Percentiles rank a stretch among this genome's conserved stretches.
phyloP scores from a whole-genome alignment of 2,329 filamentous ascomycete genomes.

The Colletotrichum coccodes region DNA sequence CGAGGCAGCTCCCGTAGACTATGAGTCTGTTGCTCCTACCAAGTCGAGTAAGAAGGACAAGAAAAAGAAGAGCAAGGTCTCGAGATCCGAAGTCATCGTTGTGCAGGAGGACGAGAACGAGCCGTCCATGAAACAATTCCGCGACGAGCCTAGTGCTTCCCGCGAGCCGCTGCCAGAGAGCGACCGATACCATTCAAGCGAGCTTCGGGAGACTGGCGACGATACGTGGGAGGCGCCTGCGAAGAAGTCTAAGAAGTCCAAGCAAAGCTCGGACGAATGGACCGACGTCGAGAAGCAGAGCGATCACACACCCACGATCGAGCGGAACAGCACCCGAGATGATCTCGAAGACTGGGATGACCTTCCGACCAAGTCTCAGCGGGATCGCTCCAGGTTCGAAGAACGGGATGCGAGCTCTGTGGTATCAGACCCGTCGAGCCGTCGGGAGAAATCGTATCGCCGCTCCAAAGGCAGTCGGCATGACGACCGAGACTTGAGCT shows the following conservation, averaged over 20 bases:
- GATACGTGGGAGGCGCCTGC: slow-evolving; percentile 41
- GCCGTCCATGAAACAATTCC: not conserved
- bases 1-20: not conserved
- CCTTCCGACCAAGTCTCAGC: slow-evolving; percentile 21
- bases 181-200: slow-evolving; percentile 27
- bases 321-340: slow-evolving; percentile 7
- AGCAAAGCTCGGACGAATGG: slow-evolving; percentile 33
- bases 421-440: slow-evolving; percentile 54
- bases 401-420: slow-evolving; percentile 61
- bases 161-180: slow-evolving; percentile 3
- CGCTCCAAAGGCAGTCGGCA: slow-evolving; percentile 48
- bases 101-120: slow-evolving; percentile 38
- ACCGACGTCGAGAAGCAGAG: slow-evolving; percentile 30
- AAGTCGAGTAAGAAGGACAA: slow-evolving; percentile 47
- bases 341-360: slow-evolving; percentile 18
- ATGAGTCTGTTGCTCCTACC: slow-evolving; percentile 36
- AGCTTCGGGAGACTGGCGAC: slow-evolving; percentile 33
- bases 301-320: slow-evolving; percentile 3
- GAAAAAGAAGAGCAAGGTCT: slow-evolving; percentile 54
- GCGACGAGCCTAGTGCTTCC: not conserved
- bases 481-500: slow-evolving; percentile 59
- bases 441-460: slow-evolving; percentile 45
- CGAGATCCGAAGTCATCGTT: slow-evolving; percentile 40
- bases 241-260: slow-evolving; percentile 42
- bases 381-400: slow-evolving; percentile 43